These are phyloP conservation scores for Metschnikowia orientalis DNA, from an alignment of 805 yeast species.

Conservation along the genomic window DNA sequence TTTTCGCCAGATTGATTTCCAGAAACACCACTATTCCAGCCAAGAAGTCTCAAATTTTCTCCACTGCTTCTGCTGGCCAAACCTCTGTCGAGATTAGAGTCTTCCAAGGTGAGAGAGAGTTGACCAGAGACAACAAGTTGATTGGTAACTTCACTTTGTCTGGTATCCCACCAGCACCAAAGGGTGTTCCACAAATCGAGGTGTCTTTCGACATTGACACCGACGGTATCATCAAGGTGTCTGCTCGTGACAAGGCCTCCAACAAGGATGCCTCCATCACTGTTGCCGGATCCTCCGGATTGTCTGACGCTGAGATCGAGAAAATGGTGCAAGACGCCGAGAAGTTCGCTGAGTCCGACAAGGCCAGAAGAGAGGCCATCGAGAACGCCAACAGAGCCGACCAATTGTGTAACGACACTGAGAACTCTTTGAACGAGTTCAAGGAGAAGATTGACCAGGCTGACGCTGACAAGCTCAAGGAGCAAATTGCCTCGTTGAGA, in stretches of 20 bases:
- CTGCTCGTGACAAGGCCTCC: constrained; percentile 90
- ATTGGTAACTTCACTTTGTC: constrained; percentile 94
- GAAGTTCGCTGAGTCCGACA: constrained; percentile 81
- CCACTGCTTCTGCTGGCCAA: constrained; percentile 95
- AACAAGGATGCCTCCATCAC: constrained; percentile 93
- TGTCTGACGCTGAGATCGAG: constrained; percentile 85
- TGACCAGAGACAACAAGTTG: constrained; percentile 95
- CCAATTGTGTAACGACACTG: constrained; percentile 58
- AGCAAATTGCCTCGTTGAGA: constrained; percentile 35
- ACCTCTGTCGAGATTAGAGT: constrained; percentile 96
- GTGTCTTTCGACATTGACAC: constrained; percentile 96
- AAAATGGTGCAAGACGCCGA: constrained; percentile 89
- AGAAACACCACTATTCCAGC: constrained; percentile 97
- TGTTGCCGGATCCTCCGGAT: constrained; percentile 93
- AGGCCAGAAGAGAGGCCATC: constrained; percentile 77
- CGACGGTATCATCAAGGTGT: constrained; percentile 94
- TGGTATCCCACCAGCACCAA: constrained; percentile 94
- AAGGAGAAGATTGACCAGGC: constrained; percentile 44
- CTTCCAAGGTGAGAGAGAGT: constrained; percentile 99
- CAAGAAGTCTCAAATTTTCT: constrained; percentile 91
- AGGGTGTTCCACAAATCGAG: constrained; percentile 92
- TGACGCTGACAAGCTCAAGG: constrained; percentile 42
- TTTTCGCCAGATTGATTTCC: constrained; percentile 84
- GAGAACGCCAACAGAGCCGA: constrained; percentile 84
- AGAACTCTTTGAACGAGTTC: constrained; percentile 44